Evolutionary conservation across 1,284 basidiomycete species (phyloP), one percentile per base, ranked within the genome.

Genomic region (Cutaneotrichosporon sp.): DNA sequence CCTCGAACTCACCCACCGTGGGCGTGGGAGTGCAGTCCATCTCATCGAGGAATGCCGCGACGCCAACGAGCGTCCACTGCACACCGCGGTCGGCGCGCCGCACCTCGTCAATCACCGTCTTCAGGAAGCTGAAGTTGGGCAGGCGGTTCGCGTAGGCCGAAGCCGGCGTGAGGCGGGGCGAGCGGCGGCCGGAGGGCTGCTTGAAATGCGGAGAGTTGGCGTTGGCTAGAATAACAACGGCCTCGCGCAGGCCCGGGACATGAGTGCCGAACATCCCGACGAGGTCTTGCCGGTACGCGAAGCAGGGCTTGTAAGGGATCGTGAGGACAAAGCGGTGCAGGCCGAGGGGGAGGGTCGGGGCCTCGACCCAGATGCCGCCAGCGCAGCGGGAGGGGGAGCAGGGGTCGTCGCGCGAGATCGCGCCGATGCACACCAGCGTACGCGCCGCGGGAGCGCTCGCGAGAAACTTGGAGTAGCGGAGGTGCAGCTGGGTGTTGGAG

Each of bases 1-100:
- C 16, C 16, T 36, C 51, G 34, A 53, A 25, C 34, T 53, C 51
- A 34, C 42, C 34, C 18, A 53, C 3, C 4, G 33, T 34, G n/a
- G 51, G 51, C 51, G 51, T 34, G 20, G 51, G 51, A 2, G 51
- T 24, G 51, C 34, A 38, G 22, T 34, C 51, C 51, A 53, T 53
- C 51, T 53, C 51, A 14, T 53, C 51, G 34, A 53, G 51, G 34
- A 53, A 53, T 4, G 51, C 51, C 1, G 6, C 13, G 22, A 25
- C 51, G 33, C 51, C 51, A 13, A 53, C 51, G 18, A 53, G 51
- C 22, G 51, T 53, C 51, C 51, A 53, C n/a, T 18, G 51, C 18
- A 53, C 34, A 3, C 24, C 34, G 34, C 33, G 51, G 3, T 36
- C 51, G 5, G 29, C 34, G 34, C 51, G 51, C 8, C 34, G n/a